Evolutionary conservation across 768 basidiomycete genomes (phyloP).

Genomic region (Boletellus sp.): DNA sequence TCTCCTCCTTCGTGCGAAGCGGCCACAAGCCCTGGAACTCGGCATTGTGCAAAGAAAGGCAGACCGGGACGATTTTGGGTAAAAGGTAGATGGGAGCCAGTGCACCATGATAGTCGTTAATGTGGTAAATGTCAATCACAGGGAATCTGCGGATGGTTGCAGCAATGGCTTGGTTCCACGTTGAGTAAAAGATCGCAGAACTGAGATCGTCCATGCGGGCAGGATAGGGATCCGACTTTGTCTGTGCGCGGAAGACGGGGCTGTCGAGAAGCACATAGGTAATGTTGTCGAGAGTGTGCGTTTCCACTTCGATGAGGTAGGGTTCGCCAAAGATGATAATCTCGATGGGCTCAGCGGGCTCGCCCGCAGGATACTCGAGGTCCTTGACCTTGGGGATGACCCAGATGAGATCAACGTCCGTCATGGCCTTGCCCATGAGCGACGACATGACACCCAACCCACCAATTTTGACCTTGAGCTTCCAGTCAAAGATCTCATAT

Average conservation of each 20-base stretch:
- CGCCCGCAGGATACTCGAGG: slow-evolving; percentile 86
- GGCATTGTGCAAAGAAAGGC: slow-evolving; percentile 92
- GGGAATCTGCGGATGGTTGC: slow-evolving; percentile 84
- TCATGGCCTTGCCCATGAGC: slow-evolving; percentile 98
- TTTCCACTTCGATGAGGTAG: slow-evolving; percentile 94
- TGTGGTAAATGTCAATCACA: slow-evolving; percentile 88
- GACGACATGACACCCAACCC: slow-evolving; percentile 97
- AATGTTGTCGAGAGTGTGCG: slow-evolving; percentile 90
- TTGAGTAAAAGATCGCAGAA: slow-evolving; percentile 96
- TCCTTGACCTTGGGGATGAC: slow-evolving; percentile 94
- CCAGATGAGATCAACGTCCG: slow-evolving; percentile 93
- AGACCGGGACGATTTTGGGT: slow-evolving; percentile 86
- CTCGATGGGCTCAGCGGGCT: slow-evolving; percentile 90
- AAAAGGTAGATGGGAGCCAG: slow-evolving; percentile 88
- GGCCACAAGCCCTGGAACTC: slow-evolving; percentile 98
- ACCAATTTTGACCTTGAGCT: slow-evolving; percentile 96
- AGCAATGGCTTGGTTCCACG: slow-evolving; percentile 97
- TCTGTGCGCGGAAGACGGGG: slow-evolving; percentile 95
- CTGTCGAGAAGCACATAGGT: slow-evolving; percentile 92
- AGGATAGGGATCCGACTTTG: slow-evolving; percentile 93
- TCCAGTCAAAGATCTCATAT: slow-evolving; percentile 97
- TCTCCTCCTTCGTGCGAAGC: slow-evolving; percentile 93
- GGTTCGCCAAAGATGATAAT: slow-evolving; percentile 95
- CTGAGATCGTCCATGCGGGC: slow-evolving; percentile 96
- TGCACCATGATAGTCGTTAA: slow-evolving; percentile 95